A percentile compares a stretch with the other conserved stretches of the same genome.
Conservation (phyloP, 2,329 filamentous ascomycete species). For the Sporothrix dimorphospora region DNA sequence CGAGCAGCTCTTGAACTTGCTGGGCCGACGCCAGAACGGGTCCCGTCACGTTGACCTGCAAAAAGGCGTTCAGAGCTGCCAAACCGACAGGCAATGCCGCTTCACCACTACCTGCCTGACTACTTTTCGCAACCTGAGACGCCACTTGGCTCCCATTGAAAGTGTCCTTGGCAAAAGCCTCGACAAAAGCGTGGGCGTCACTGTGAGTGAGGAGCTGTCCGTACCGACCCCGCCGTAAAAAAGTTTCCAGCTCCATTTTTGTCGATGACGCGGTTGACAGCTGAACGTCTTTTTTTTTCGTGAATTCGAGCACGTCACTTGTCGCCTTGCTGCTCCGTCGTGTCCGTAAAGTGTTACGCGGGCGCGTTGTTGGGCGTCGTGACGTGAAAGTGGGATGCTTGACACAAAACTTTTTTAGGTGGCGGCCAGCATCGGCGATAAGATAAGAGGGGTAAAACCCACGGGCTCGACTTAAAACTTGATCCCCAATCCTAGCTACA, state of each 20-base stretch:
- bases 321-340: not conserved
- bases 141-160: not conserved
- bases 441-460: constrained; percentile 27
- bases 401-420: constrained; percentile 24
- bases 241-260: constrained; percentile 27
- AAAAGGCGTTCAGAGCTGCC: constrained; percentile 74
- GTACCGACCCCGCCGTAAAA: constrained; percentile 28
- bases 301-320: not conserved
- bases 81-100: constrained; percentile 56
- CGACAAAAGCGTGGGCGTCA: constrained; percentile 2
- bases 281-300: not conserved
- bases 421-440: constrained; percentile 26
- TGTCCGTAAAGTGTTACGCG: not conserved
- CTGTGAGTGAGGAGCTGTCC: constrained; percentile 25
- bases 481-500: too few relatives aligned
- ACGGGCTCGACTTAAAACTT: too few relatives aligned
- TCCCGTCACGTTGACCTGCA: constrained; percentile 87
- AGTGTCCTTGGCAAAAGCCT: constrained; percentile 27
- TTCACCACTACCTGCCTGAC: not conserved
- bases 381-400: constrained; percentile 25
- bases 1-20: constrained; percentile 44
- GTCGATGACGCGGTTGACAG: not conserved
- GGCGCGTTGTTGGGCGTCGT: constrained; percentile 10
- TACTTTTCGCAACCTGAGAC: not conserved
- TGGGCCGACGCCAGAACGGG: constrained; percentile 63